Percentiles rank a stretch among this genome's conserved stretches.
These are phyloP conservation scores for Sphaerulina populicola DNA, from an alignment of 2,329 filamentous ascomycete genomes.

Conservation along the genomic window DNA sequence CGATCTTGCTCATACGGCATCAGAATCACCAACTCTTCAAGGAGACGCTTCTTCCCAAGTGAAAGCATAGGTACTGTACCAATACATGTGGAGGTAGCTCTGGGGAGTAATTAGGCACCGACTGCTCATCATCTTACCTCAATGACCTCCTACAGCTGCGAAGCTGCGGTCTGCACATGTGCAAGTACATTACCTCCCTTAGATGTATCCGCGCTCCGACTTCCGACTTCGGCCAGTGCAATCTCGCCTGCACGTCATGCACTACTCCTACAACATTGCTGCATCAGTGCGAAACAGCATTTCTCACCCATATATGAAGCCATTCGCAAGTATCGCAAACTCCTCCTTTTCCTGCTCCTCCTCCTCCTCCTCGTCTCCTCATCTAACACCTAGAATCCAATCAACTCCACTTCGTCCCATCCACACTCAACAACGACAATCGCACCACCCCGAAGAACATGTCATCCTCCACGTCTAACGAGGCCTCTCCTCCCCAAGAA, in stretches of 20 bases:
- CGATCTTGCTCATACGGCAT: too few species aligned
- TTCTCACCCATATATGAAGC: background rate
- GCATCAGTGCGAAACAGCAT: background rate
- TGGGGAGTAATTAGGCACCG: too few species aligned
- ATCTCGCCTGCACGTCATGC: background rate
- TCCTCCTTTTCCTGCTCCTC: too few species aligned
- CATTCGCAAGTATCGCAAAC: background rate
- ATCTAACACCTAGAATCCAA: background rate
- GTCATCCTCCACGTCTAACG: constrained; percentile 9
- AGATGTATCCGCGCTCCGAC: background rate
- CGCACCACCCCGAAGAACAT: too few species aligned
- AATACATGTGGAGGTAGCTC: too few species aligned
- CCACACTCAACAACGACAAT: constrained; percentile 1
- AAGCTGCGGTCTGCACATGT: too few species aligned
- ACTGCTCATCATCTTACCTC: too few species aligned
- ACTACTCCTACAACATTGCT: background rate
- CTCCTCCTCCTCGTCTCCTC: background rate
- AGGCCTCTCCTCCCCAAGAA: constrained; percentile 1
- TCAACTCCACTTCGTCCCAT: background rate
- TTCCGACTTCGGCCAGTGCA: background rate
- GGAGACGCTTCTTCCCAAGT: too few species aligned
- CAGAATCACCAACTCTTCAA: too few species aligned
- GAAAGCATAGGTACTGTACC: too few species aligned
- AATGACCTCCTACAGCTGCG: too few species aligned
- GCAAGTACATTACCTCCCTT: too few species aligned